Conservation (phyloP, 2,329 filamentous ascomycete genomes). For the Claviceps sp. region DNA sequence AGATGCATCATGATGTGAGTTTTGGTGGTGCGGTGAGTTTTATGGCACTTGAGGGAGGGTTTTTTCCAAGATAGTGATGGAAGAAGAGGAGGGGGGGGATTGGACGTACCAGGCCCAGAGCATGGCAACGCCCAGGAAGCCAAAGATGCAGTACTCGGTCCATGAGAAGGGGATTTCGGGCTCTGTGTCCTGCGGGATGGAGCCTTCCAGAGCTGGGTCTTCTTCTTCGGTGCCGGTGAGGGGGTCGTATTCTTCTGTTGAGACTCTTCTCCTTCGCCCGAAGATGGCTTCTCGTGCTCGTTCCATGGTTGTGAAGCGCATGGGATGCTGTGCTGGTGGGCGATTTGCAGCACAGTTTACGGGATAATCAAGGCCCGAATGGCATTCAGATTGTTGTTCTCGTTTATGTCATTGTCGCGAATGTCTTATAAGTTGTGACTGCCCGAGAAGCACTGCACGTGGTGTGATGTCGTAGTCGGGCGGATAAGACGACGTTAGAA, state of each 20-base stretch:
- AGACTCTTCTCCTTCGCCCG: background rate
- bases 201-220: conserved; percentile 13
- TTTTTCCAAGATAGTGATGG: background rate
- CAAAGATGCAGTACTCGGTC: conserved; percentile 75
- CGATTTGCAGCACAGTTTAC: background rate
- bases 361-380: too few relatives aligned
- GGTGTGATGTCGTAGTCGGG: too few relatives aligned
- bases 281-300: conserved; percentile 12
- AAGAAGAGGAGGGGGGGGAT: background rate
- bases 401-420: too few relatives aligned
- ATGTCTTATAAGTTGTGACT: too few relatives aligned
- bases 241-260: conserved; percentile 19
- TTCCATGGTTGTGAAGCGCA: conserved; percentile 11
- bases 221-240: conserved; percentile 16
- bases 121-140: conserved; percentile 81
- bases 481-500: too few relatives aligned
- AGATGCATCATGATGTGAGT: background rate
- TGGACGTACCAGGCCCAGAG: conserved; percentile 78
- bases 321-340: background rate
- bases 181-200: conserved; percentile 17
- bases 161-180: conserved; percentile 56
- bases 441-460: too few relatives aligned
- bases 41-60: too few relatives aligned
- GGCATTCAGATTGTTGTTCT: too few relatives aligned
- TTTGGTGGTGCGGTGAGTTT: too few relatives aligned